Base-by-base conservation (phyloP, 805 yeast species). In the baker's yeast (Saccharomyces cerevisiae) region DNA sequence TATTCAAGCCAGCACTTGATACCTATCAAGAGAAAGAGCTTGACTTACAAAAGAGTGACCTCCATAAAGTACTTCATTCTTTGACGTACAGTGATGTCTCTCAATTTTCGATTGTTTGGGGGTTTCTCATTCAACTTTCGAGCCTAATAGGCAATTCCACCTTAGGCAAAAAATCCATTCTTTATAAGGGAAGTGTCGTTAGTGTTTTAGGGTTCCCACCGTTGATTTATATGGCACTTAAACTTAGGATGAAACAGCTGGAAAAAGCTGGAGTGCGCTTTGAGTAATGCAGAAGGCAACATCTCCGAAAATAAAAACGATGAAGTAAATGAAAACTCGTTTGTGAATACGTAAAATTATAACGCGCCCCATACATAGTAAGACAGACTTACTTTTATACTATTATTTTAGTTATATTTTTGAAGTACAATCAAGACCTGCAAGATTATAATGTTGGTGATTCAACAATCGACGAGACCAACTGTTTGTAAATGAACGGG, bases 401-500 rank as follows among this genome's bases (percentile, higher is more conserved):
- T 36, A 21, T 17, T 17, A 17, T 36, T 36, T 36, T 36, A 36
- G 43, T 36, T 36, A 36, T 36, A 9, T n/a, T 32, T 8, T 36
- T 8, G 24, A 5, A 21, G 4, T 36, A 36, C 24, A 36, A 36
- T 17, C 24, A 17, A 17, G 24, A 21, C 43, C 24, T 17, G 43
- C 43, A 36, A 17, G 22, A 36, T 36, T 17, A 9, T 36, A 36
- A 17, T 28, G n/a, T 47, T 14, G 24, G 4, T n/a, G 41, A 80
- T 32, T 63, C 71, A 76, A 74, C 89, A 84, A 43, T 70, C 63
- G 55, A 82, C 76, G 61, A 84, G 76, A 64, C 79, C 81, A 59
- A 84, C 80, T 61, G 83, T 74, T 57, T 74, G 73, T 63, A 85
- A 77, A 66, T 81, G 73, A 62, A 86, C 85, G 53, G 83, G 76